Base-by-base conservation (phyloP, 2,329 filamentous ascomycete species). In the Claviceps purpurea region DNA sequence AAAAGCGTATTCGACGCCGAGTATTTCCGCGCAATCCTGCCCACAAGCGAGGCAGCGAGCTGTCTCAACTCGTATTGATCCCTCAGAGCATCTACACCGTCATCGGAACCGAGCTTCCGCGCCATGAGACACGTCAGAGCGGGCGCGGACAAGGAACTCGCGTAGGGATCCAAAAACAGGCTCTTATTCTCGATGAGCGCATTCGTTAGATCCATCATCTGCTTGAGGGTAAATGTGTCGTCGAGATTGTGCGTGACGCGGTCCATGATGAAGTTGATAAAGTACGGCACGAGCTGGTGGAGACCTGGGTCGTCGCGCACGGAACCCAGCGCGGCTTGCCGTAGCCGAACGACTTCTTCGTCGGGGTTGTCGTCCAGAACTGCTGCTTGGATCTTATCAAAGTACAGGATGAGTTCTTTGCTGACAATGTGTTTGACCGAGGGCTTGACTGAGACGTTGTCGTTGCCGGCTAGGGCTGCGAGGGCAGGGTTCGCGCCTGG, bases 281-380 rank as follows among this genome's bases (percentile, higher is more conserved):
- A 96, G 70, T 98, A 98, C 0, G 93, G 93, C 30, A 95, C 83
- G 10, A 98, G 80, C 68, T 98, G 93, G 65, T 98, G 93, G 41
- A 97, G 79, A 40, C 91, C 91, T 0, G 93, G 89, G 63, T 98
- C 93, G 53, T 89, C 86, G 49, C 85, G 78, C 24, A 98, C 80
- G 26, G 88, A 94, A 50, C 87, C 85, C 38, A 96, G 77, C 0
- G 89, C 93, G 0, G 93, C 89, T 49, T 85, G 81, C 50, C 91
- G 85, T 64, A 95, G 83, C 18, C 78, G 72, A 22, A 76, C 71
- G 45, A 82, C 79, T 59, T 84, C 81, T 56, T 94, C 86, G 57
- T 95, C 89, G 14, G 87, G 88, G 50, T 82, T 84, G 59, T 94
- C 88, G 66, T 97, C 89, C 54, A 96, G 77, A 47, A 98, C 79